Evolutionary conservation across 2,329 filamentous ascomycete species (phyloP), one percentile per base, ranked within the genome.

Genomic region (Clonostachys solani): DNA sequence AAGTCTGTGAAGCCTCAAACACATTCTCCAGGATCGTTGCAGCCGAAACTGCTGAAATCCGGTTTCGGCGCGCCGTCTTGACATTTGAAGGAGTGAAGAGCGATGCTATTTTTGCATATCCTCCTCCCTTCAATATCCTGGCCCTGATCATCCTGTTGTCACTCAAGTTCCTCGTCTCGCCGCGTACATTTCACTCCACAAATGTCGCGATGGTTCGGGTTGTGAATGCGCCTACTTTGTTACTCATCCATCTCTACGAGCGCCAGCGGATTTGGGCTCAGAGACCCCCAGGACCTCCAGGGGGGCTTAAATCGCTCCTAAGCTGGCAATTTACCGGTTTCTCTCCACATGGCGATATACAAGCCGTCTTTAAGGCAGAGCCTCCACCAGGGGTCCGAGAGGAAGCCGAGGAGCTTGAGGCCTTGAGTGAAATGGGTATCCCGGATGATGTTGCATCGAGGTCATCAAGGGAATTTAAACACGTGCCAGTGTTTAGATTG

Each of bases 11-110:
- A n/a, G n/a, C n/a, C n/a, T n/a, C n/a, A n/a, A 18, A 38, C 33
- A 44, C 15, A 10, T 33, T 44, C 17, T 33, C 80, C 47, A 82
- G 80, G 46, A 84, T 89, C 44, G 83, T 84, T n/a, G 73, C 74
- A 43, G 84, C 87, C 52, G 83, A 84, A 16, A 79, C 79, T 0
- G 81, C 84, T 5, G 86, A 89, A 62, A 83, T 88, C 33, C 82
- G 86, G 52, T 89, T 87, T 61, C 80, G 85, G 7, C 77, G 84
- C 40, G 81, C 85, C 1, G 85, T 89, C 9, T 68, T 88, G 15
- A 88, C 84, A 0, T 85, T 89, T 52, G 84, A 88, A 64, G 84
- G 85, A 29, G 86, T 89, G 54, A 89, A 89, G 63, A 81, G 77
- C 40, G 85, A 89, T 56, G 80, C 84, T 8, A 76, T 89, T 33